These are phyloP conservation scores for Fusarium setosum DNA, from an alignment of 2,329 filamentous ascomycete genomes.

Conservation along the genomic window DNA sequence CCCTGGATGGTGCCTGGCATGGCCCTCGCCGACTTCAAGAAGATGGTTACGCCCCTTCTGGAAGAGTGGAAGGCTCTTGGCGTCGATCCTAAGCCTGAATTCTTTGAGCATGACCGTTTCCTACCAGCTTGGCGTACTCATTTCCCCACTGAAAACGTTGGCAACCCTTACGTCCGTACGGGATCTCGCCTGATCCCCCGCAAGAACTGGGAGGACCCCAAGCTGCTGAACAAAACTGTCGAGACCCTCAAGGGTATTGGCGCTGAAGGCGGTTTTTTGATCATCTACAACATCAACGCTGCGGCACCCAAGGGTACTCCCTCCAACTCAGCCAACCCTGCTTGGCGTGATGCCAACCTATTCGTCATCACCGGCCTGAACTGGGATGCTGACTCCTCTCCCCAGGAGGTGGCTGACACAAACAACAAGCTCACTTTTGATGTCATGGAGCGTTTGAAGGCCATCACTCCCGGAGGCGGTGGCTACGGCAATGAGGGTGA, in stretches of 20 bases:
- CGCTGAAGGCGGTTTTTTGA: slow-evolving; percentile 16
- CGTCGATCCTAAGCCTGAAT: slow-evolving; percentile 41
- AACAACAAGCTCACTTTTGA: slow-evolving; percentile 40
- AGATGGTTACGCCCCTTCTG: slow-evolving; percentile 42
- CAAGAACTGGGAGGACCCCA: slow-evolving; percentile 32
- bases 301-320: slow-evolving; percentile 38
- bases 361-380: slow-evolving; percentile 45
- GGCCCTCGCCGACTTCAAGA: slow-evolving; percentile 44
- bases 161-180: slow-evolving; percentile 37
- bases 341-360: slow-evolving; percentile 53
- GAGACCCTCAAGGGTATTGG: slow-evolving; percentile 17
- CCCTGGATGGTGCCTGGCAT: slow-evolving; percentile 42
- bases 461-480: slow-evolving; percentile 39
- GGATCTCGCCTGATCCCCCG: slow-evolving; percentile 44
- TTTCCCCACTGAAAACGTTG: slow-evolving; percentile 40
- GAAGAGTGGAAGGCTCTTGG: slow-evolving; percentile 46
- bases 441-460: slow-evolving; percentile 36
- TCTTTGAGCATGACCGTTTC: slow-evolving; percentile 40
- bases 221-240: slow-evolving; percentile 26
- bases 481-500: slow-evolving; percentile 49
- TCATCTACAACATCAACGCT: slow-evolving; percentile 36
- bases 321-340: slow-evolving; percentile 53
- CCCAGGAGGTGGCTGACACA: slow-evolving; percentile 34
- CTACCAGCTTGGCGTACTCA: slow-evolving; percentile 42
- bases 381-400: slow-evolving; percentile 33